Evolutionary conservation across 2,329 filamentous ascomycete genomes (phyloP).

Genomic region (Fusarium tjaetaba): DNA sequence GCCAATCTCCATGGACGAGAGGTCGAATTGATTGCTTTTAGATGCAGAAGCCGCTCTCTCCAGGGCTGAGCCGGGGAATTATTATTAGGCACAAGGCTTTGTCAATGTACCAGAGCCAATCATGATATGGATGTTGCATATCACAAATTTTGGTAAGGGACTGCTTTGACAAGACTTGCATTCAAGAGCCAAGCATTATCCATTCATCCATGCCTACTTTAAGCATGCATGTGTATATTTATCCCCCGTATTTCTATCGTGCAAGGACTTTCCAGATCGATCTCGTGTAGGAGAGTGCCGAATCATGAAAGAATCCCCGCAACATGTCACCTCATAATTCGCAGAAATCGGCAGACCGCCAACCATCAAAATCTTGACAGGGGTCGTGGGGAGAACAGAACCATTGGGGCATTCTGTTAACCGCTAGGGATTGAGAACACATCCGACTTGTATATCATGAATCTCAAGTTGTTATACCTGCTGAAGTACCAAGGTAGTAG

Average conservation of each 20-base stretch:
- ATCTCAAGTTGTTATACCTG: not conserved
- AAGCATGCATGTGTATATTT: not conserved
- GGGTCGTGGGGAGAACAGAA: slow-evolving; percentile 17
- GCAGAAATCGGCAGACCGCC: slow-evolving; percentile 40
- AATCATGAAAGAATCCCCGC: slow-evolving; percentile 31
- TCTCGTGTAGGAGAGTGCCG: slow-evolving; percentile 18
- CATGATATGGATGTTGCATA: not conserved
- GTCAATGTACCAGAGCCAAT: not conserved
- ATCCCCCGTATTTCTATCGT: not conserved
- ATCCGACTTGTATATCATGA: not conserved
- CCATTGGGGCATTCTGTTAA: not conserved
- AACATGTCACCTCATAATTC: slow-evolving; percentile 42
- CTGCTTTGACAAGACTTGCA: not conserved
- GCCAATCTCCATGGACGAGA: not conserved
- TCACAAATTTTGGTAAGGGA: not conserved
- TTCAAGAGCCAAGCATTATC: not conserved
- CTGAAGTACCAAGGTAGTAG: not conserved
- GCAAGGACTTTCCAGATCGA: slow-evolving; percentile 12
- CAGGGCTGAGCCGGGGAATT: not conserved
- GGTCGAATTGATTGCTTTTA: not conserved
- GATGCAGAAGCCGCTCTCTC: not conserved
- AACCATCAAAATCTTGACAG: slow-evolving; percentile 24
- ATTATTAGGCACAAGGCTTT: not conserved
- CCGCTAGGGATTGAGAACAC: not conserved
- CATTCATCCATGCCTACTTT: not conserved